Conservation (phyloP, 352 stramenopile species). For the Plasmopara viticola region DNA sequence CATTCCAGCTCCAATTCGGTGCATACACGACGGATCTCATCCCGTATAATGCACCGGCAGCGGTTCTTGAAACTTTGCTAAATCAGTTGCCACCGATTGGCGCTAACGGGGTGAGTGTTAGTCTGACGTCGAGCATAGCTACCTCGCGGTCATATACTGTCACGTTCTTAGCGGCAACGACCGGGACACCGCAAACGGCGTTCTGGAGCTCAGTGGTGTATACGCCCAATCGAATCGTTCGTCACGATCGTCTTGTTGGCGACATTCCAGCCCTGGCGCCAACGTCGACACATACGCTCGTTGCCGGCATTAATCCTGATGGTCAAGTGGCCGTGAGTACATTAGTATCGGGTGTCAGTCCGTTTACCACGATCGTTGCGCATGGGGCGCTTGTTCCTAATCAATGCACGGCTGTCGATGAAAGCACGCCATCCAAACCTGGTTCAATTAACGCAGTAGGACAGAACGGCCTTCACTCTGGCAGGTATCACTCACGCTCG, state of each 20-base stretch:
- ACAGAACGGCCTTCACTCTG: constrained; percentile 50
- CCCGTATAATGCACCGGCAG: constrained; percentile 51
- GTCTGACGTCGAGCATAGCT: constrained; percentile 6
- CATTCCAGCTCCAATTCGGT: constrained; percentile 70
- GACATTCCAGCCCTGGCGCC: constrained; percentile 33
- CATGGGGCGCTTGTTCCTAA: constrained; percentile 54
- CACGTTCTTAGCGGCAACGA: constrained; percentile 44
- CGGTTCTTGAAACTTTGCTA: constrained; percentile 64
- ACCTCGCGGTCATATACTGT: constrained; percentile 44
- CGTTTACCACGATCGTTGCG: constrained; percentile 49
- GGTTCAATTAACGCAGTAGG: constrained; percentile 53
- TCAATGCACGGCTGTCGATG: constrained; percentile 62
- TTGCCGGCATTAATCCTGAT: constrained; percentile 27
- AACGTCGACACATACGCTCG: constrained; percentile 25
- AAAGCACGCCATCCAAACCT: constrained; percentile 47
- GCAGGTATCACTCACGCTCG: constrained; percentile 56
- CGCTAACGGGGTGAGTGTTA: constrained; percentile 33
- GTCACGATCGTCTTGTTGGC: constrained; percentile 44
- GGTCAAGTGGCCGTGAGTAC: constrained; percentile 12
- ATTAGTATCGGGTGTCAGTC: constrained; percentile 39
- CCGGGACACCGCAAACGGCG: constrained; percentile 42
- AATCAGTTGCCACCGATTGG: constrained; percentile 60
- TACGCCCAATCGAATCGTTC: constrained; percentile 33
- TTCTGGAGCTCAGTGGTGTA: constrained; percentile 68
- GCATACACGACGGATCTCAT: constrained; percentile 51